Evolutionary conservation across 352 stramenopile species (phyloP).

Genomic region (Pythium phragmitis): DNA sequence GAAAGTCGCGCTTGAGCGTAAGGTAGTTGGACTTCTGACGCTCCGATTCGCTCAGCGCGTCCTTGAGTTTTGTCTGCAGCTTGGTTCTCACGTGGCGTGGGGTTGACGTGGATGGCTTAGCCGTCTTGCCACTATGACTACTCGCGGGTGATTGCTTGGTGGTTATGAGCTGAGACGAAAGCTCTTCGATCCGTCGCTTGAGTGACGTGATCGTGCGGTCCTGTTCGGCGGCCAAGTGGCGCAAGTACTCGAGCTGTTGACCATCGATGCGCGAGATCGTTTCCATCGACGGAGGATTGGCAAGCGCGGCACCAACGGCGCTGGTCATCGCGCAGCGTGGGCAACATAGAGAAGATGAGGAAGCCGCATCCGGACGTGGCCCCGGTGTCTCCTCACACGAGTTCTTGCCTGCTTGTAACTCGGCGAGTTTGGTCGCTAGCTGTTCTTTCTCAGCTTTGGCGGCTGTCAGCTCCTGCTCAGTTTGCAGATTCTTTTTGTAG

Average conservation of each 20-base stretch:
- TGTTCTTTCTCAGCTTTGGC: slow-evolving; percentile 31
- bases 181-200: slow-evolving; percentile 43
- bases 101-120: neutral
- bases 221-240: slow-evolving; percentile 47
- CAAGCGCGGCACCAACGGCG: slow-evolving; percentile 2
- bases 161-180: slow-evolving; percentile 28
- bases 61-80: slow-evolving; percentile 38
- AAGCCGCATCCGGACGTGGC: neutral
- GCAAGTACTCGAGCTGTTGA: slow-evolving; percentile 49
- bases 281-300: slow-evolving; percentile 28
- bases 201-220: slow-evolving; percentile 47
- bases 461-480: slow-evolving; percentile 32
- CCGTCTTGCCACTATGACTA: neutral
- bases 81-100: slow-evolving; percentile 29
- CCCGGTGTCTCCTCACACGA: neutral
- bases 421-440: slow-evolving; percentile 22
- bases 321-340: slow-evolving; percentile 5
- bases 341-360: neutral
- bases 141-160: slow-evolving; percentile 2
- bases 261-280: slow-evolving; percentile 37
- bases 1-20: slow-evolving; percentile 49
- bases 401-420: slow-evolving; percentile 12
- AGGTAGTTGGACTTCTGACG: slow-evolving; percentile 43
- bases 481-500: slow-evolving; percentile 50
- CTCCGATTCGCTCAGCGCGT: slow-evolving; percentile 42